These are phyloP conservation scores for Crithidia sp. DNA, from an alignment of 208 protist species.

Conservation along the genomic window DNA sequence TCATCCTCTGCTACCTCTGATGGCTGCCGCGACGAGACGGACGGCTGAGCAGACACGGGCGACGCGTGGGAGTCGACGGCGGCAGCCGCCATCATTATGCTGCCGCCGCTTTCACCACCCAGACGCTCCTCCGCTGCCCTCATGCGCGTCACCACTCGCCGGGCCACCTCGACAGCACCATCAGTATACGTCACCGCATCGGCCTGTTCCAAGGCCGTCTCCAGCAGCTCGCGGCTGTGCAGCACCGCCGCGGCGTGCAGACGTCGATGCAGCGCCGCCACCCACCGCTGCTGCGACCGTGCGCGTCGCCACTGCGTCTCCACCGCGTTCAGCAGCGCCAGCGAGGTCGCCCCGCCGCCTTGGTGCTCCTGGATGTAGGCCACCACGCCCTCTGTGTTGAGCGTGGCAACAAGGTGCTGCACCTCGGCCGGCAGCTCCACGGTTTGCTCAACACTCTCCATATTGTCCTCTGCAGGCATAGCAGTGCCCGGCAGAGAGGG, in stretches of 20 bases:
- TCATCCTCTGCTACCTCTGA: not conserved
- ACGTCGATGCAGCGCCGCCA: conserved; percentile 33
- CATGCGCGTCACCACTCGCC: conserved; percentile 11
- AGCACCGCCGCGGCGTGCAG: conserved; percentile 47
- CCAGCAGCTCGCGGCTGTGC: conserved; percentile 40
- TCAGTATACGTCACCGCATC: conserved; percentile 31
- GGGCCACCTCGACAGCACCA: conserved; percentile 26
- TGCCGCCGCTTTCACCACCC: not conserved
- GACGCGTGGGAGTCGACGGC: not conserved
- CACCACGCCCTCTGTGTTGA: conserved; percentile 29
- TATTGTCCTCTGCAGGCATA: not conserved
- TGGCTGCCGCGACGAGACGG: not conserved
- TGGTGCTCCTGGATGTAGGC: conserved; percentile 41
- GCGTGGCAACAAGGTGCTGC: conserved; percentile 17
- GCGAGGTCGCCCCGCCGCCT: conserved; percentile 8
- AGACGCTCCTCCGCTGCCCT: not conserved
- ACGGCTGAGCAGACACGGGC: too few relatives aligned
- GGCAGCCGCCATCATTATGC: not conserved
- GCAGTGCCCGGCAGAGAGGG: not conserved
- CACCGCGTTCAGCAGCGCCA: conserved; percentile 21
- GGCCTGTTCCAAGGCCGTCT: conserved; percentile 35
- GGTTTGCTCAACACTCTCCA: not conserved
- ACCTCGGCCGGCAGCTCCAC: conserved; percentile 34
- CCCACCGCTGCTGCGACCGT: conserved; percentile 28
- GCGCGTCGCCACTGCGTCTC: conserved; percentile 32